Evolutionary conservation across 2,329 filamentous ascomycete genomes (phyloP).

Genomic region (Lecanicillium sp.): DNA sequence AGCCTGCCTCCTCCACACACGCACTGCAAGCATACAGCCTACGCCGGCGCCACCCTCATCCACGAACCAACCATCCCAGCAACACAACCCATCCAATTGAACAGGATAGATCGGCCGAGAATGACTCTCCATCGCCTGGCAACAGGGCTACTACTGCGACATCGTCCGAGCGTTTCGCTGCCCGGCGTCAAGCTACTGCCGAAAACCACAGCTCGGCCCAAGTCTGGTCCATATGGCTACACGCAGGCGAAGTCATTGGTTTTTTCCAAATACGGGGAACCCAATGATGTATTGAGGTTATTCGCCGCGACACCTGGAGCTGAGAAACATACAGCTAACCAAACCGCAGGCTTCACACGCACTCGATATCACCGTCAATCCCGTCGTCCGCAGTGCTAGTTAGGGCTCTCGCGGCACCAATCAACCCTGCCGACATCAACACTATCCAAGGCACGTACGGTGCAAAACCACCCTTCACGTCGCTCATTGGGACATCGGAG

Average conservation of each 20-base stretch:
- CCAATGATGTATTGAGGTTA: conserved; percentile 59
- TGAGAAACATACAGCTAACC: conserved; percentile 1
- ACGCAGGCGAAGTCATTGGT: conserved; percentile 78
- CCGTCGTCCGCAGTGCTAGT: conserved; percentile 62
- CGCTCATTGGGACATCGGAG: conserved; percentile 64
- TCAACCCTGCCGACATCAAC: conserved; percentile 98
- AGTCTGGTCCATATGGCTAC: conserved; percentile 66
- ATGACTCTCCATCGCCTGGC: no score
- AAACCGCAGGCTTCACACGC: conserved; percentile 52
- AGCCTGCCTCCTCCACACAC: no score
- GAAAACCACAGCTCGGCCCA: conserved; percentile 17
- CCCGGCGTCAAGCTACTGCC: no score
- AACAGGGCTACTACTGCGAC: no score
- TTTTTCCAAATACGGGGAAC: conserved; percentile 68
- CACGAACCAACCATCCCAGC: no score
- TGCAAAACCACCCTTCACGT: conserved; percentile 69
- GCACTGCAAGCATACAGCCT: no score
- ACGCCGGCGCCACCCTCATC: no score
- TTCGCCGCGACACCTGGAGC: conserved; percentile 10
- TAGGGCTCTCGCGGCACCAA: conserved; percentile 80
- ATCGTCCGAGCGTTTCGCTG: no score
- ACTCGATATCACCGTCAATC: conserved; percentile 70
- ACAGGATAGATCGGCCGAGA: no score
- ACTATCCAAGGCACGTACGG: conserved; percentile 97
- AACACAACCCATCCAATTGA: no score